These are phyloP conservation scores for Cryomyces minteri DNA, from an alignment of 495 filamentous ascomycete species.

Conservation along the genomic window DNA sequence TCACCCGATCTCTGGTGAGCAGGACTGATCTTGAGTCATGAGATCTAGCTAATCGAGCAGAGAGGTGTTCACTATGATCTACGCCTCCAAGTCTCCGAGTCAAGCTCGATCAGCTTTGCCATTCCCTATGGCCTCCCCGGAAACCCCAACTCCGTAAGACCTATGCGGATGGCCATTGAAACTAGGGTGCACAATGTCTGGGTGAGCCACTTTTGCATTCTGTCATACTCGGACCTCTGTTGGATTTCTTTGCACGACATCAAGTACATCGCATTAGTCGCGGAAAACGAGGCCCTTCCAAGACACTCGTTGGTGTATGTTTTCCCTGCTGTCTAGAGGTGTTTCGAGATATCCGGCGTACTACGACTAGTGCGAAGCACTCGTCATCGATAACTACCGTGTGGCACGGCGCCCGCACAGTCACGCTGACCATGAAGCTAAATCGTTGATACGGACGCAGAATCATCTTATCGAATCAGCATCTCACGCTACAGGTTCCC, in stretches of 20 bases:
- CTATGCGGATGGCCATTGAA: conserved; percentile 46
- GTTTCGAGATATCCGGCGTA: too few relatives aligned
- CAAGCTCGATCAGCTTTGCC: conserved; percentile 43
- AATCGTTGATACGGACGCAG: too few relatives aligned
- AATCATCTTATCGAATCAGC: conserved; percentile 52
- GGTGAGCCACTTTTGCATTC: conserved; percentile 24
- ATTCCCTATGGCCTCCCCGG: conserved; percentile 51
- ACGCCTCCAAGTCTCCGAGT: conserved; percentile 43
- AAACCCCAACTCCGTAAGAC: conserved; percentile 35
- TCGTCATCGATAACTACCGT: too few relatives aligned
- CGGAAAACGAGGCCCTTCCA: too few relatives aligned
- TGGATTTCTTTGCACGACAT: not conserved
- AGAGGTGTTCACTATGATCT: conserved; percentile 30
- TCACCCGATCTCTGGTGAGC: conserved; percentile 42
- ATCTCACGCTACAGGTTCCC: conserved; percentile 35
- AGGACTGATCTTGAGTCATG: conserved; percentile 14
- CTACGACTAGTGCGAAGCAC: too few relatives aligned
- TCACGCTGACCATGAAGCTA: too few relatives aligned
- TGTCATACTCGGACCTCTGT: not conserved
- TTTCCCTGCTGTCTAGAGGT: too few relatives aligned
- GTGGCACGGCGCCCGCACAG: too few relatives aligned
- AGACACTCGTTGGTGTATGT: too few relatives aligned
- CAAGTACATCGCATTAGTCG: not conserved
- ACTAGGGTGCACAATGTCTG: conserved; percentile 48
- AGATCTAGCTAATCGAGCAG: conserved; percentile 1